Evolutionary conservation across 257 asterid species (phyloP), one percentile per base, ranked within the genome.

Genomic region (Nyctanthes arbortristis): DNA sequence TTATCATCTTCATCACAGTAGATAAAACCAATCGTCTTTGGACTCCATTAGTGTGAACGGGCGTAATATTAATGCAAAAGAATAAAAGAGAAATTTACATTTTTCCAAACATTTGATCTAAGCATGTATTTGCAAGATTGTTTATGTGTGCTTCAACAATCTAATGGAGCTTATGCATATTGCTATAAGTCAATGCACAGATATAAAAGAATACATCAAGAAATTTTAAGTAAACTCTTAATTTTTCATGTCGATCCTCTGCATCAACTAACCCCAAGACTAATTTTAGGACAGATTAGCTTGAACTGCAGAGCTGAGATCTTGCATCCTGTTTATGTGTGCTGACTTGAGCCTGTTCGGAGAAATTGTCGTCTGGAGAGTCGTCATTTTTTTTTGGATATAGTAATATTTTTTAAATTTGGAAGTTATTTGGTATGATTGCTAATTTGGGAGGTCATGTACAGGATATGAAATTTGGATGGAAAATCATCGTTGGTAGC

Each of bases 401-500:
- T 24, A 24, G n/a, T n/a, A n/a, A n/a, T n/a, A n/a, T n/a, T n/a
- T n/a, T 49, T 3, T 0, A 20, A 16, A 18, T 52, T 52, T 52
- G 2, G 5, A 52, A 20, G 59, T 22, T n/a, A 7, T 9, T 0
- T 20, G 55, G 55, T 8, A 28, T 56, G 27, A 28, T 4, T 35
- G 20, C 7, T 54, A 14, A 69, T 33, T 7, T 40, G 45, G 71
- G 27, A 4, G 31, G 69, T 79, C 72, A 57, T 62, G 56, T 63
- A 20, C 86, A 93, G 98, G 96, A 89, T 29, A 35, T 93, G 81
- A 58, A 84, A 80, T 89, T 93, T 72, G 87, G 80, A 71, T 93
- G 97, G 97, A 16, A 83, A 78, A 80, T 87, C 27, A 52, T 93
- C 66, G 62, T 87, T 43, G 98, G 97, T 30, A 84, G 86, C 82